Percentiles rank a stretch among this genome's conserved stretches.
Evolutionary conservation across 139 green algal genomes (phyloP).

Genomic region (Nannochloris sp.): DNA sequence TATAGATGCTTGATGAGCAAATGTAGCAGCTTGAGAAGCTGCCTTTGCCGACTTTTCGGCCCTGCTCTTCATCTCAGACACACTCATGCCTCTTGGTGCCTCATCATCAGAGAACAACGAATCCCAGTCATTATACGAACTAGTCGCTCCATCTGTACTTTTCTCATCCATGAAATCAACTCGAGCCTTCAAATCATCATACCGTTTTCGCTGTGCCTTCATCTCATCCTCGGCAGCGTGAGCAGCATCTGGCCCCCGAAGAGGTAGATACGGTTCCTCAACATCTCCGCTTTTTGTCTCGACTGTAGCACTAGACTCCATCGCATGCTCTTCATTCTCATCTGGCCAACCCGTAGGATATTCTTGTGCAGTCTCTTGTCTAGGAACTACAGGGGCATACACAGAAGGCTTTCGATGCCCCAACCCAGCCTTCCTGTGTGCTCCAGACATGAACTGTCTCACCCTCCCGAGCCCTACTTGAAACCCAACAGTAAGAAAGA

Average conservation of each 20-base stretch:
- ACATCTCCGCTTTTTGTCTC: no score
- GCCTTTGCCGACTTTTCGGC: not conserved
- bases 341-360: no score
- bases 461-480: no score
- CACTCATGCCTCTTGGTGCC: not conserved
- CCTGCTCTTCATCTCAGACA: not conserved
- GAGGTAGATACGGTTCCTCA: no score
- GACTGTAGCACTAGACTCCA: no score
- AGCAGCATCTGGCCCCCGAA: conserved; percentile 1
- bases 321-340: no score
- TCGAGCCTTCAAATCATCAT: not conserved
- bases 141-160: not conserved
- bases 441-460: no score
- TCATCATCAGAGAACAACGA: not conserved
- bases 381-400: no score
- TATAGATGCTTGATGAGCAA: conserved; percentile 2
- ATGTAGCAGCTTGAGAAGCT: not conserved
- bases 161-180: not conserved
- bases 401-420: no score
- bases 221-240: not conserved
- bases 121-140: not conserved
- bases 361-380: no score
- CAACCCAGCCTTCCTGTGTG: no score
- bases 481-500: no score
- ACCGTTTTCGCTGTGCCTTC: conserved; percentile 2